Evolutionary conservation across 345 rosid species (phyloP), one percentile per base, ranked within the genome.

Genomic region (Erucastrum elatum): DNA sequence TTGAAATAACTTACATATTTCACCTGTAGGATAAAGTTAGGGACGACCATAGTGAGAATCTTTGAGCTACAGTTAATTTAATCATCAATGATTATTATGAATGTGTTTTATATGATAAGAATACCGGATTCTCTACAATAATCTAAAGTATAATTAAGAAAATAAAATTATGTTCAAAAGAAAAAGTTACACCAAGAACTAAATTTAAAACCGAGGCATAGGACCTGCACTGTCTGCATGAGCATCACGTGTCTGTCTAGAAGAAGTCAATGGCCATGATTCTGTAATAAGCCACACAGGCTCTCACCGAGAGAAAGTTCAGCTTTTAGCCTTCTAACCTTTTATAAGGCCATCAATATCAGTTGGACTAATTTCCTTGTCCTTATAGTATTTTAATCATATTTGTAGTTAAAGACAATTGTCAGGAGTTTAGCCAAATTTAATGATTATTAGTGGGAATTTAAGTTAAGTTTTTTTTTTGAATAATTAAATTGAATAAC

Each of bases 271-370:
- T 68, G 66, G 79, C 72, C 75, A 74, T 75, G 83, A 69, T 80
- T 69, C 83, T 80, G 79, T 41, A 74, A 75, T 63, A 69, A 75
- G 76, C 62, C 83, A 75, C 83, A 80, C 79, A 75, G 53, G n/a
- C 55, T 63, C 41, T 63, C 53, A 56, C 79, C 66, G 70, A 27
- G 46, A 31, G 77, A 83, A 39, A 71, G 84, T 87, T 87, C 88
- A 89, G 88, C 85, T 82, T 89, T 87, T 85, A 83, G 84, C 74
- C 82, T 85, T 86, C 84, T 25, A 33, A 49, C 74, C 69, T 67
- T 87, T 84, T 88, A 82, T 84, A 37, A 30, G 31, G 31, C 31
- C 37, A 34, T 34, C 7, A 4, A 4, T 34, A 34, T 34, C 37
- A 34, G 37, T 4, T 1, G 8, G 37, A 34, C 37, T 6, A 34